Evolutionary conservation across 257 asterid genomes (phyloP), one percentile per base, ranked within the genome.

Genomic region (Jacaranda copaia): DNA sequence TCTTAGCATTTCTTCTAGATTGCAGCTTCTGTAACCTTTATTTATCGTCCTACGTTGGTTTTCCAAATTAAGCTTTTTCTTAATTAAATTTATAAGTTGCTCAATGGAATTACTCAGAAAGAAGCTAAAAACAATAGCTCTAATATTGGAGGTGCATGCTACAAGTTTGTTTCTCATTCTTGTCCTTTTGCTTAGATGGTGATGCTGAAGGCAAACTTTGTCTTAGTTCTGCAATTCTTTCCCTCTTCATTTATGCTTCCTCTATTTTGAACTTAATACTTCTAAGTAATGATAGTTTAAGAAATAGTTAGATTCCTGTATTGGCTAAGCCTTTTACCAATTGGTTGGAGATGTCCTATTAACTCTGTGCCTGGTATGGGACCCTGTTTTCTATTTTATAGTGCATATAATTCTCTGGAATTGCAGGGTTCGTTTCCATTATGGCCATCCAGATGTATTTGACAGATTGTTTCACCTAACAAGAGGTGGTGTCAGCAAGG

Each of bases 401-500:
- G 32, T 71, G 75, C 40, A 58, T 49, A 63, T 82, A 75, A 45
- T 77, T 76, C 65, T 80, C 72, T 72, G 78, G 66, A 59, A 45
- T 79, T 79, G 76, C 93, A 94, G 99, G 93, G 99, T 94, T 66
- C 99, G 99, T 75, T 94, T 94, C 85, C 99, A 92, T 87, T 94
- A 94, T 80, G 99, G 99, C 57, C 99, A 94, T 85, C 99, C 98
- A 4, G 98, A 94, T 83, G 89, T 94, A 73, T 94, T 94, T 32
- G 98, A 94, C 77, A 89, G 98, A 84, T 68, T 94, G 79, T 94
- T 94, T 89, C 99, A 94, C 87, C 87, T 94, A 68, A 88, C 98
- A 42, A 85, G 97, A 82, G 99, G 98, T 79, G 99, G 99, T 69
- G 86, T 94, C 84, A 94, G 99, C 93, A 94, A 94, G 86, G 98